These are phyloP conservation scores for Aspergillus hiratsukae DNA, from an alignment of 2,329 filamentous ascomycete species.

Conservation along the genomic window DNA sequence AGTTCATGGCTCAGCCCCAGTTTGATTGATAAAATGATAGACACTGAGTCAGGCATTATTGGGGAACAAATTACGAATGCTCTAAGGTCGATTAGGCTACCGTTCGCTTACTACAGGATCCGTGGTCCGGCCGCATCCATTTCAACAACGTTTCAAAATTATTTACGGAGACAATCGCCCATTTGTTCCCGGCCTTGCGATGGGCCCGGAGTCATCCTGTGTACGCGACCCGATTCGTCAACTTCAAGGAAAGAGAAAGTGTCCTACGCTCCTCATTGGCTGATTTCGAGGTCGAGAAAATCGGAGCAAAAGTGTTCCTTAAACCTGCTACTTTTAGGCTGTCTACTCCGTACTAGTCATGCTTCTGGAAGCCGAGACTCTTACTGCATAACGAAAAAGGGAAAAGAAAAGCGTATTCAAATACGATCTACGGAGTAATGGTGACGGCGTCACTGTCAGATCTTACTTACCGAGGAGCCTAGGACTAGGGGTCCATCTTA, in stretches of 20 bases:
- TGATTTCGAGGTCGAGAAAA: not conserved
- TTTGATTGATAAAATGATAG: not conserved
- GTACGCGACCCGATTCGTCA: constrained; percentile 9
- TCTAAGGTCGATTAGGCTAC: not conserved
- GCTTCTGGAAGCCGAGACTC: not conserved
- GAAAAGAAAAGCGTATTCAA: not conserved
- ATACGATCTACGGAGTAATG: not conserved
- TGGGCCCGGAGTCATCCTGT: constrained; percentile 8
- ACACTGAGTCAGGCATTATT: not conserved
- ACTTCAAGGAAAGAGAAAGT: not conserved
- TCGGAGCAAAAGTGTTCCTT: not conserved
- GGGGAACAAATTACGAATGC: not conserved
- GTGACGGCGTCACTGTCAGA: not conserved
- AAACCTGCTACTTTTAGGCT: not conserved
- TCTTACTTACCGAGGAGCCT: too few relatives aligned
- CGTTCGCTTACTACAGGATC: not conserved
- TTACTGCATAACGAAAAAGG: not conserved
- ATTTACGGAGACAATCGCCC: not conserved
- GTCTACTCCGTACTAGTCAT: not conserved
- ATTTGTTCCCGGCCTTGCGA: not conserved
- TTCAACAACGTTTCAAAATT: not conserved
- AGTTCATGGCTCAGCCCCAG: not conserved
- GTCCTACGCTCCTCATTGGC: not conserved
- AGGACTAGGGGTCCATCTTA: not conserved
- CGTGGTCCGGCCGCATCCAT: not conserved